Percentiles rank a stretch among this genome's conserved stretches.
Evolutionary conservation across 2,329 filamentous ascomycete species (phyloP).

Genomic region (Sporothrix variecibatus): DNA sequence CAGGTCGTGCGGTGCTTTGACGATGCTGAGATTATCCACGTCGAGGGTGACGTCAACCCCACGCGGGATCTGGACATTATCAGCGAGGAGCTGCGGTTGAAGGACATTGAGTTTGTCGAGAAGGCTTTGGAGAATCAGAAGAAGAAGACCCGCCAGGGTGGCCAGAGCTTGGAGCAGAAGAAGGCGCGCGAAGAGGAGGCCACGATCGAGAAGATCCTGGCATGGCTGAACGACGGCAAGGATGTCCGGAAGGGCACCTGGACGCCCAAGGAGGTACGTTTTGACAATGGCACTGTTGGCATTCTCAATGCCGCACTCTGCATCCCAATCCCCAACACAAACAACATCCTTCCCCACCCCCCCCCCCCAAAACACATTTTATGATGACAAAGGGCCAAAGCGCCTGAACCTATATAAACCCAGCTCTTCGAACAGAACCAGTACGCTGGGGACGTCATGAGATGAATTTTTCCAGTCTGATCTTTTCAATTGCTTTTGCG

Average conservation of each 20-base stretch:
- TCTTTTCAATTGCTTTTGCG: slow-evolving; percentile 30
- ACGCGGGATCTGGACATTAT: slow-evolving; percentile 94
- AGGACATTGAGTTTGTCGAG: slow-evolving; percentile 98
- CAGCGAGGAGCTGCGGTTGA: slow-evolving; percentile 91
- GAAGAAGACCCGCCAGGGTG: slow-evolving; percentile 94
- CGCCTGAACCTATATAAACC: slow-evolving; percentile 89
- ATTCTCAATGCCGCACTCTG: not conserved
- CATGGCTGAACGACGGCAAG: slow-evolving; percentile 82
- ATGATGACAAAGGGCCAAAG: slow-evolving; percentile 98
- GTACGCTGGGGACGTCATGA: slow-evolving; percentile 63
- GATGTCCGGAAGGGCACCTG: slow-evolving; percentile 91
- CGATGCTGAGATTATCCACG: slow-evolving; percentile 98
- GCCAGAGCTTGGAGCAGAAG: slow-evolving; percentile 96
- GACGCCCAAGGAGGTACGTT: slow-evolving; percentile 88
- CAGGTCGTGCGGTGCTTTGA: slow-evolving; percentile 97
- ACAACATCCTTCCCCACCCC: slow-evolving; percentile 31
- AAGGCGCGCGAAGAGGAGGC: slow-evolving; percentile 94
- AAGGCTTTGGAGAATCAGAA: slow-evolving; percentile 89
- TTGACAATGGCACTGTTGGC: not conserved
- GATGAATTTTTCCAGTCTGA: slow-evolving; percentile 76
- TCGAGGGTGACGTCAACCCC: slow-evolving; percentile 97
- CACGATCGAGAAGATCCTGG: slow-evolving; percentile 85
- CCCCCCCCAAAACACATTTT: slow-evolving; percentile 42
- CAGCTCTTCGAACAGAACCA: slow-evolving; percentile 97
- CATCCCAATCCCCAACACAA: not conserved